These are phyloP conservation scores for Heliocybe sulcata DNA, from an alignment of 1,284 basidiomycete species.

Conservation along the genomic window DNA sequence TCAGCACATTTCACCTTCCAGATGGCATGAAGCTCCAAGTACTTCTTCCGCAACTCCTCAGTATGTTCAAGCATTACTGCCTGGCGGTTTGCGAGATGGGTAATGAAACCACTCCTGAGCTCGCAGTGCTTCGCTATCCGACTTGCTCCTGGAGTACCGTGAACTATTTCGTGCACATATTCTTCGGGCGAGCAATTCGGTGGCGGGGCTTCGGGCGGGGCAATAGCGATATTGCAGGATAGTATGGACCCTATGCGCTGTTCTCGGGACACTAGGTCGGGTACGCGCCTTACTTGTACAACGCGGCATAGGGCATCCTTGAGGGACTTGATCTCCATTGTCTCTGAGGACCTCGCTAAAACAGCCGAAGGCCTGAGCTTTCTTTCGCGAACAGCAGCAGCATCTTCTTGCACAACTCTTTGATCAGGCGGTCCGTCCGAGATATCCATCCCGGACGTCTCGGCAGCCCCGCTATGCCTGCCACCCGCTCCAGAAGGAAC, in stretches of 20 bases:
- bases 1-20: conserved; percentile 68
- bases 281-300: conserved; percentile 49
- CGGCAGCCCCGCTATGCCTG: too few relatives aligned
- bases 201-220: conserved; percentile 18
- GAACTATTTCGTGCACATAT: conserved; percentile 39
- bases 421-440: background rate
- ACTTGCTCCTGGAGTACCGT: conserved; percentile 25
- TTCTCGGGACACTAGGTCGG: conserved; percentile 50
- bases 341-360: background rate
- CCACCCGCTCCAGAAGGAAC: too few relatives aligned
- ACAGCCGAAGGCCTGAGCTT: background rate
- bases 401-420: background rate
- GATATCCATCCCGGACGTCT: background rate
- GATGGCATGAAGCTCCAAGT: conserved; percentile 56
- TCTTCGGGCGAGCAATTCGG: conserved; percentile 24
- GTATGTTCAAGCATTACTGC: conserved; percentile 42
- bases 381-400: background rate
- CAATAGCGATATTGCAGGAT: conserved; percentile 45
- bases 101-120: conserved; percentile 40
- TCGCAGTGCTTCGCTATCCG: conserved; percentile 29
- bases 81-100: conserved; percentile 48
- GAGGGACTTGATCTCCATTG: conserved; percentile 21
- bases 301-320: conserved; percentile 54
- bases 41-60: conserved; percentile 54
- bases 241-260: conserved; percentile 59